Evolutionary conservation across 2,329 filamentous ascomycete species (phyloP), one percentile per base, ranked within the genome.

Genomic region (Ophiostoma perfectum): DNA sequence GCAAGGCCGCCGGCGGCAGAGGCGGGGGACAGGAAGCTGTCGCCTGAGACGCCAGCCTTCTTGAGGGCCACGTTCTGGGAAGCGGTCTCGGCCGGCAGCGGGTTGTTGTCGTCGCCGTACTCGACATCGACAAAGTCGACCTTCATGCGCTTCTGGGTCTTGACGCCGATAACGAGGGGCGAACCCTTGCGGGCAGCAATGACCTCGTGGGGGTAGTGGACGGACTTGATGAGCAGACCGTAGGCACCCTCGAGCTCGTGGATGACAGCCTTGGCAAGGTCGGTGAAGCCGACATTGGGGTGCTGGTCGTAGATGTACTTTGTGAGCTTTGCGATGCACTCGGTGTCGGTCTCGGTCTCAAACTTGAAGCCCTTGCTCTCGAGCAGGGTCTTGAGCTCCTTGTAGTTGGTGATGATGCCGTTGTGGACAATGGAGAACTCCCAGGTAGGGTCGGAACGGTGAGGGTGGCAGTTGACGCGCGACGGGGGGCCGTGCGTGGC

Each of bases 381-480:
- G 74, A 99, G 86, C 72, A 99, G 88, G 72, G 90, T 92, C 88
- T 94, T 97, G 76, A 99, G 84, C 83, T 99, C 95, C 86, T 99
- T 99, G 88, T 99, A 99, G 87, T 99, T 99, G 84, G 95, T 99
- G 82, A 99, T 99, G 86, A 99, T 99, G 78, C 95, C 95, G 82
- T 99, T 99, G 90, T 99, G 95, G 71, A 98, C 95, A 75, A 99
- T 89, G 73, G 92, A 86, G 80, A 99, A 99, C 82, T 99, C 91
- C 93, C 94, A 99, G 76, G 83, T 91, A 75, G 90, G 88, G 80
- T 99, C 95, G 73, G 94, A 98, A 81, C 93, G 89, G 86, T 98
- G 94, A 76, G 95, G 95, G 81, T 99, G 95, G 89, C 95, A 99
- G 87, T 99, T 99, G 78, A 90, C 77, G 76, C 93, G 91, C 73